These are phyloP conservation scores for Rhodotorula sp. DNA, from an alignment of 1,284 basidiomycete genomes.

Conservation along the genomic window DNA sequence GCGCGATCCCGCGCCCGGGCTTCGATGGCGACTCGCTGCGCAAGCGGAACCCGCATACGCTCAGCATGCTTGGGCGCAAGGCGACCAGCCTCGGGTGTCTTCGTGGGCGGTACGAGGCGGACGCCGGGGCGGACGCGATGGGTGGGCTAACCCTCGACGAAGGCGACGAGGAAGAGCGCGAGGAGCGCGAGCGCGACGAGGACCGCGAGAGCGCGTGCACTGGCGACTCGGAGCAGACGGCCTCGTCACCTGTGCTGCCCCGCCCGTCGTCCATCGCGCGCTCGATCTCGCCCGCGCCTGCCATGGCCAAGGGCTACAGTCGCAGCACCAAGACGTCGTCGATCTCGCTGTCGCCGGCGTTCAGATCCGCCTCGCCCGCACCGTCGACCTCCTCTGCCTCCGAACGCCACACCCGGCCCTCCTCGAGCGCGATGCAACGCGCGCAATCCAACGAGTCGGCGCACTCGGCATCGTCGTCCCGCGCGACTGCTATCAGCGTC, in stretches of 20 bases:
- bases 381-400: not conserved
- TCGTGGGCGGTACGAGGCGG: conserved; percentile 46
- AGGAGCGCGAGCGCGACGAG: conserved; percentile 6
- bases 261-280: not conserved
- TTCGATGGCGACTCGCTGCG: not conserved
- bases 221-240: conserved; percentile 29
- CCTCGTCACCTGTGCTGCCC: not conserved
- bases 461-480: conserved; percentile 18
- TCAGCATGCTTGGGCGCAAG: conserved; percentile 56
- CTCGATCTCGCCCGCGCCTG: not conserved
- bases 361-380: not conserved
- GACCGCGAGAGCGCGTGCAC: conserved; percentile 12
- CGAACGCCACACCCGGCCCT: not conserved
- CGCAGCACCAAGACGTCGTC: conserved; percentile 8
- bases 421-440: conserved; percentile 33
- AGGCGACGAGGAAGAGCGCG: conserved; percentile 14
- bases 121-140: not conserved
- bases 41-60: conserved; percentile 50
- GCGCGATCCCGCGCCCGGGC: not conserved
- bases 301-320: not conserved
- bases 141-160: conserved; percentile 12
- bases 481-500: not conserved
- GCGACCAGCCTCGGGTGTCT: conserved; percentile 54
- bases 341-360: conserved; percentile 1
- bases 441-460: conserved; percentile 34